Conservation (phyloP, 768 basidiomycete genomes). For the Lentinula boryana region DNA sequence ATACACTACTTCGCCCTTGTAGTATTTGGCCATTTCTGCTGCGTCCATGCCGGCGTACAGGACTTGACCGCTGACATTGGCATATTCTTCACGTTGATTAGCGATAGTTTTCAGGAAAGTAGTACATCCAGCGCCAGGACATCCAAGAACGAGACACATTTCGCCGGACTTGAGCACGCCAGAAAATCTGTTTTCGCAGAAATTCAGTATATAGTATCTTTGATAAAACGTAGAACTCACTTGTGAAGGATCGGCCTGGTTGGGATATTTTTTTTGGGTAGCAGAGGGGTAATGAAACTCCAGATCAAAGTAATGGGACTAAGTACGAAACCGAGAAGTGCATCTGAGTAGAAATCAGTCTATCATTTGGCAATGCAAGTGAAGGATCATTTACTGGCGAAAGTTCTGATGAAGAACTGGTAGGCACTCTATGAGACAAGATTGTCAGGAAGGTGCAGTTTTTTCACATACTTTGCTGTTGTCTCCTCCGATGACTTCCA, state of each 20-base stretch:
- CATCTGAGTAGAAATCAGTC: slow-evolving; percentile 28
- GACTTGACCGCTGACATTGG: slow-evolving; percentile 63
- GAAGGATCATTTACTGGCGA: slow-evolving; percentile 41
- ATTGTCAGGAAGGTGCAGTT: neutral
- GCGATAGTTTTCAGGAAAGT: slow-evolving; percentile 84
- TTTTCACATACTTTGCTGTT: slow-evolving; percentile 42
- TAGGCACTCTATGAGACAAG: neutral
- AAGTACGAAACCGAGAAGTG: slow-evolving; percentile 46
- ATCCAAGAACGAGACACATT: slow-evolving; percentile 83
- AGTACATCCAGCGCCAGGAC: slow-evolving; percentile 80
- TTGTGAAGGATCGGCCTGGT: slow-evolving; percentile 56
- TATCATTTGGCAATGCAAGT: neutral
- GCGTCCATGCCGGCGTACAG: slow-evolving; percentile 77
- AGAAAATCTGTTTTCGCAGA: slow-evolving; percentile 37
- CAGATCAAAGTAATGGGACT: slow-evolving; percentile 44
- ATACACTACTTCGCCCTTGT: slow-evolving; percentile 77
- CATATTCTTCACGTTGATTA: slow-evolving; percentile 65
- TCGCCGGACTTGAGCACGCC: slow-evolving; percentile 74
- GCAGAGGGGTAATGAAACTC: slow-evolving; percentile 30
- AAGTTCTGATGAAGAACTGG: slow-evolving; percentile 54
- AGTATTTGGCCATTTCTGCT: slow-evolving; percentile 67
- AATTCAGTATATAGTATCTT: too few relatives aligned
- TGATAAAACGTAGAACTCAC: slow-evolving; percentile 21
- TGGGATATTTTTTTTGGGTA: slow-evolving; percentile 29
- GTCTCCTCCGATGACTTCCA: slow-evolving; percentile 49